Percentiles rank a stretch among this genome's conserved stretches.
phyloP scores from a whole-genome alignment of 2,329 filamentous ascomycete species.

The Aureobasidium pullulans region DNA sequence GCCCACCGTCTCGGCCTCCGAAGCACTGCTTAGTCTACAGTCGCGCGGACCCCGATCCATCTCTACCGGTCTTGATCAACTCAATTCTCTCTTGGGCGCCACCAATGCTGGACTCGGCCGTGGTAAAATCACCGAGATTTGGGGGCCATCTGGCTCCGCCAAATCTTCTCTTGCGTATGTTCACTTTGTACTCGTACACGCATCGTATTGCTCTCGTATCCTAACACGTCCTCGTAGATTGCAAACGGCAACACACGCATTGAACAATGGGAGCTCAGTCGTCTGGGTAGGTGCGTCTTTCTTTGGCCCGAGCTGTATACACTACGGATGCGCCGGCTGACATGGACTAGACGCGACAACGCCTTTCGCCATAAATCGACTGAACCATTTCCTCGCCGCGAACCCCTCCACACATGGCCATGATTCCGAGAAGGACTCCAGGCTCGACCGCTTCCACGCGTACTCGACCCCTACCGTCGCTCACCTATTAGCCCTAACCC shows the following conservation, averaged over 20 bases:
- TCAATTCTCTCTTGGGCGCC: constrained; percentile 37
- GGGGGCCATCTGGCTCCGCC: constrained; percentile 77
- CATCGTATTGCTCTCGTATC: background rate
- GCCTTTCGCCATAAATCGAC: constrained; percentile 40
- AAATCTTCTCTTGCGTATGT: constrained; percentile 77
- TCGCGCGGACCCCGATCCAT: constrained; percentile 41
- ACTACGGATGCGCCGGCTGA: background rate
- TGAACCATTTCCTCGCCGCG: constrained; percentile 35
- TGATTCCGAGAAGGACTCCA: background rate
- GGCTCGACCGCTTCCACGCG: constrained; percentile 50
- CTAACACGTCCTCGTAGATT: constrained; percentile 43
- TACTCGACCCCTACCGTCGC: constrained; percentile 52
- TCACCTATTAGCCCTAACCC: constrained; percentile 64
- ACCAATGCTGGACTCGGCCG: constrained; percentile 55
- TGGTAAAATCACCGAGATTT: constrained; percentile 78
- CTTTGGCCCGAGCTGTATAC: background rate
- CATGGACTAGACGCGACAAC: constrained; percentile 39
- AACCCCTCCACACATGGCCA: constrained; percentile 9
- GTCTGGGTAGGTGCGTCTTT: constrained; percentile 70
- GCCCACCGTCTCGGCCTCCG: constrained; percentile 67
- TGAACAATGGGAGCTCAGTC: constrained; percentile 55
- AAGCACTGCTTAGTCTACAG: constrained; percentile 57
- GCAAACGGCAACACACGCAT: constrained; percentile 58
- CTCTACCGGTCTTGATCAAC: constrained; percentile 40
- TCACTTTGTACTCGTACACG: background rate